Conservation (phyloP, 768 basidiomycete genomes). For the Boletus edulis region DNA sequence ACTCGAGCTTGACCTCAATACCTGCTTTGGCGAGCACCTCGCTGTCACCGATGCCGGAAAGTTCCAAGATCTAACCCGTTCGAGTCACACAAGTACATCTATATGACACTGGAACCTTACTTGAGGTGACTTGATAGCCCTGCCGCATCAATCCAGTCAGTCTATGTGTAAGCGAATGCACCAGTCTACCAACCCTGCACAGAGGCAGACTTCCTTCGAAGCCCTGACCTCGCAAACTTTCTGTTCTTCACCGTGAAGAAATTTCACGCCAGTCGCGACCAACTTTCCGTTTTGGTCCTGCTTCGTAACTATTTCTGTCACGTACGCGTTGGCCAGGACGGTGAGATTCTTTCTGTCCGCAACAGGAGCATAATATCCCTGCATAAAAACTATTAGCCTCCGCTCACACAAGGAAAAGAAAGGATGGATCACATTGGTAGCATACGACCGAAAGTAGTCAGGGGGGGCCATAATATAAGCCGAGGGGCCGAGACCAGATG, state of each 20-base stretch:
- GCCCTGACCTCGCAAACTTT: neutral
- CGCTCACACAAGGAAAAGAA: neutral
- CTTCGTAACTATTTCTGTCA: neutral
- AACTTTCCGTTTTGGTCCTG: neutral
- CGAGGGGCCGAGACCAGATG: neutral
- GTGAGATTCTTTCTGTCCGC: neutral
- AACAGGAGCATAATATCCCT: neutral
- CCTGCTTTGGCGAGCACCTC: neutral
- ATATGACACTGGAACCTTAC: neutral
- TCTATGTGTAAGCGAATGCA: neutral
- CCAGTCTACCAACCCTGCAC: neutral
- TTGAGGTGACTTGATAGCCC: neutral
- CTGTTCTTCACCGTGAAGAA: neutral
- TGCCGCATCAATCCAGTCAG: neutral
- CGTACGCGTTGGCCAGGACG: neutral
- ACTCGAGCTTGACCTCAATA: neutral
- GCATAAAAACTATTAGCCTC: neutral
- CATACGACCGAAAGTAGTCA: constrained; percentile 1
- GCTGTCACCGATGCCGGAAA: constrained; percentile 1
- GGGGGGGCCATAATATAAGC: neutral
- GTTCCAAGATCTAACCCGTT: neutral
- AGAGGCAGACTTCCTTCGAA: constrained; percentile 1
- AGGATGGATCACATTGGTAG: neutral
- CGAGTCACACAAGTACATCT: neutral
- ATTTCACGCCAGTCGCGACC: neutral